Evolutionary conservation across 345 rosid genomes (phyloP).

Genomic region (Passiflora organensis): DNA sequence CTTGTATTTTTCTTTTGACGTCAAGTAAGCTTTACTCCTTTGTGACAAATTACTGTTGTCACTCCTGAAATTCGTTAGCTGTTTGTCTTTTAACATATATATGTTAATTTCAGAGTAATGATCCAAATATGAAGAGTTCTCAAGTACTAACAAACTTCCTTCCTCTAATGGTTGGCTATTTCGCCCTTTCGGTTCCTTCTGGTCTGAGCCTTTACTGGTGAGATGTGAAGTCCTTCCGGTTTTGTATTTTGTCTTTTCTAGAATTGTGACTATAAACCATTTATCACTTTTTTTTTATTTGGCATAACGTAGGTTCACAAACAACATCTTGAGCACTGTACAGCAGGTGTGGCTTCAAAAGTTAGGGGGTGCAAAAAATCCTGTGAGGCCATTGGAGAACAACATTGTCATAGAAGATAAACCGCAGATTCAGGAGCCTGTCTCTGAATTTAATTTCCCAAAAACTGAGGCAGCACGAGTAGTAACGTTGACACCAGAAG

Average conservation of each 20-base stretch:
- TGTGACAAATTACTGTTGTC: no score
- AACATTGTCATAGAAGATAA: constrained; percentile 41
- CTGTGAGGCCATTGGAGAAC: constrained; percentile 34
- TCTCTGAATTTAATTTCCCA: constrained; percentile 31
- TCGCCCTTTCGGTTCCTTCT: constrained; percentile 96
- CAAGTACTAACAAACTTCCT: constrained; percentile 78
- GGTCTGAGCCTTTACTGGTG: constrained; percentile 98
- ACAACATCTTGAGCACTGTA: constrained; percentile 77
- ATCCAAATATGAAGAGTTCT: constrained; percentile 84
- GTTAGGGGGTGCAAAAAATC: constrained; percentile 70
- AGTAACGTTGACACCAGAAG: constrained; percentile 46
- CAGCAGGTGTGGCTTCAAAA: constrained; percentile 97
- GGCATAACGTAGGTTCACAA: constrained; percentile 64
- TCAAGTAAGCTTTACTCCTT: no score
- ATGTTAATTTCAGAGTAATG: constrained; percentile 50
- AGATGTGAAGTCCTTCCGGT: constrained; percentile 23
- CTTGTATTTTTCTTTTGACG: no score
- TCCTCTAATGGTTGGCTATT: constrained; percentile 88
- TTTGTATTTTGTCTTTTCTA: neutral
- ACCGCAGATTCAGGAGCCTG: constrained; percentile 34
- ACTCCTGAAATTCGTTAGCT: neutral
- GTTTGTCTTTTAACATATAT: neutral
- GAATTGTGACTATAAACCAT: neutral
- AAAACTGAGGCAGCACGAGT: constrained; percentile 23
- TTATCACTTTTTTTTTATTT: constrained; percentile 7